Percentiles rank a stretch among this genome's conserved stretches.
phyloP scores from a whole-genome alignment of 306 rosid genomes.

The Dryas octopetala region DNA sequence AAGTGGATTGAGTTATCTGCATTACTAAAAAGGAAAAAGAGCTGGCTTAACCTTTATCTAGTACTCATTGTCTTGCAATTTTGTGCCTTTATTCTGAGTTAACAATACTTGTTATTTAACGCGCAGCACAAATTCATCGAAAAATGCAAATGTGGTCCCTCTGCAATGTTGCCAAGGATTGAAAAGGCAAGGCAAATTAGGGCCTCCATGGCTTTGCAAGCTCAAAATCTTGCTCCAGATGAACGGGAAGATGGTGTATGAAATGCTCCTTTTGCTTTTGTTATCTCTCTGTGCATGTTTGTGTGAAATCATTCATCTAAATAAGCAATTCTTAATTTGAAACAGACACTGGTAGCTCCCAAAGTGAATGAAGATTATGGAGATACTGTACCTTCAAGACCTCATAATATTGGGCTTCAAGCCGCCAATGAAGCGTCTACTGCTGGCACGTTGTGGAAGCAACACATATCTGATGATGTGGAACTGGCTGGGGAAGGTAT shows the following conservation, averaged over 20 bases:
- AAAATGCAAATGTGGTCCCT: conserved; percentile 80
- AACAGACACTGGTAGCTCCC: conserved; percentile 48
- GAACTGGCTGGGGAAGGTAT: conserved; percentile 63
- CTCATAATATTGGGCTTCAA: conserved; percentile 34
- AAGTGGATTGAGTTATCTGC: background rate
- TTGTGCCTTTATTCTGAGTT: conserved; percentile 29
- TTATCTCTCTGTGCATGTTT: background rate
- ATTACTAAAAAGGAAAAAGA: background rate
- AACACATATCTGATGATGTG: conserved; percentile 38
- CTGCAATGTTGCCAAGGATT: conserved; percentile 75
- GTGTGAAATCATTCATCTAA: conserved; percentile 13
- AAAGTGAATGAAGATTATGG: conserved; percentile 74
- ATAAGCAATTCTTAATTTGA: conserved; percentile 28
- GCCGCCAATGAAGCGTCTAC: conserved; percentile 47
- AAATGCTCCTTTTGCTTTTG: background rate
- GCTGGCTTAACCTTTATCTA: background rate
- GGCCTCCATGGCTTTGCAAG: conserved; percentile 81
- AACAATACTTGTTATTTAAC: conserved; percentile 21
- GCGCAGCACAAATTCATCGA: conserved; percentile 91
- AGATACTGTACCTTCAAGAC: conserved; percentile 81
- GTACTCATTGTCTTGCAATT: conserved; percentile 18
- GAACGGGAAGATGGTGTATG: conserved; percentile 62
- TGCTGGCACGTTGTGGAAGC: conserved; percentile 46
- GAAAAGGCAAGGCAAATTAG: conserved; percentile 83
- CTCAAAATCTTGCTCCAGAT: conserved; percentile 51